These are phyloP conservation scores for Solanum corneliomulleri DNA, from an alignment of 257 asterid genomes.

Conservation along the genomic window DNA sequence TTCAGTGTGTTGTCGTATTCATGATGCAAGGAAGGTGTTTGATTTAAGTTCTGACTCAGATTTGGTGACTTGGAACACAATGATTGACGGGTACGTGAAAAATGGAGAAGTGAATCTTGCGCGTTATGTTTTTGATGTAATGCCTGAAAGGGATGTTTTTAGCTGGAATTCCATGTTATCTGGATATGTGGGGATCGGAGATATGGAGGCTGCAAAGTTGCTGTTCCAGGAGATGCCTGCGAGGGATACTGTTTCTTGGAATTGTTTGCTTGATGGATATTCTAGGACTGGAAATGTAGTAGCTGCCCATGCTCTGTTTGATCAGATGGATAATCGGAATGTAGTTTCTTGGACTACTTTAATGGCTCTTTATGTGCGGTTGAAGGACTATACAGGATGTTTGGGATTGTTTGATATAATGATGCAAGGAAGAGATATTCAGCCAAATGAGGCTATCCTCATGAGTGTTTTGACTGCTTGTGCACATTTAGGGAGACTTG, in stretches of 20 bases:
- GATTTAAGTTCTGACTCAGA: conserved; percentile 18
- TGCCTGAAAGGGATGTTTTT: conserved; percentile 18
- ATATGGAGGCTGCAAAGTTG: conserved; percentile 17
- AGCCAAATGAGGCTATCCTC: conserved; percentile 26
- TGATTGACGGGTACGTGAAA: conserved; percentile 25
- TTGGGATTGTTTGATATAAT: conserved; percentile 21
- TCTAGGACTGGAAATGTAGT: conserved; percentile 8
- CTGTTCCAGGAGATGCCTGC: conserved; percentile 12
- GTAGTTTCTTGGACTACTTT: conserved; percentile 27
- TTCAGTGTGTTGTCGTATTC: conserved; percentile 1
- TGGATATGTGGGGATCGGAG: conserved; percentile 14
- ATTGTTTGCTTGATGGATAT: conserved; percentile 27
- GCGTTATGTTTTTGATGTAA: conserved; percentile 14
- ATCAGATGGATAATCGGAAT: conserved; percentile 16
- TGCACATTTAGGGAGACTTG: conserved; percentile 25
- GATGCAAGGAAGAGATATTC: conserved; percentile 15
- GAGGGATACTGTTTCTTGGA: conserved; percentile 27
- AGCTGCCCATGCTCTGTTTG: conserved; percentile 18
- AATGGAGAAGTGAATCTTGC: conserved; percentile 17
- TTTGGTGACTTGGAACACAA: conserved; percentile 29
- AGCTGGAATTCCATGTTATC: conserved; percentile 35
- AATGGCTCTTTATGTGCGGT: conserved; percentile 27
- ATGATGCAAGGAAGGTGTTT: conserved; percentile 23
- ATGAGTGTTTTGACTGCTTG: conserved; percentile 31
- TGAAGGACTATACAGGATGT: conserved; percentile 14